phyloP scores from a whole-genome alignment of 345 rosid genomes.

The Mallotus nudiflorus region DNA sequence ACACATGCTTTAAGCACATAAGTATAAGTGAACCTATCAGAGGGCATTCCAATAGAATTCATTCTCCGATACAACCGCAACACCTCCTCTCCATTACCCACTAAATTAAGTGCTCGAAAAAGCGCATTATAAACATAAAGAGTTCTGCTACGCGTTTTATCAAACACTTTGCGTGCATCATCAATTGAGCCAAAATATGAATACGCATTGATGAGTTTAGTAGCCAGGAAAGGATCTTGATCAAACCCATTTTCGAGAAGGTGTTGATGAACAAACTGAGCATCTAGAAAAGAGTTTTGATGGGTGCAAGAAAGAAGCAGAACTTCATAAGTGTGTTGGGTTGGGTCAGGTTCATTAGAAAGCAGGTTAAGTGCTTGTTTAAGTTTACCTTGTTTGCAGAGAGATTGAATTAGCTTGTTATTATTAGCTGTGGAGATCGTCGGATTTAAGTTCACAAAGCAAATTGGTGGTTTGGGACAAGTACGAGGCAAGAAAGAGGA shows the following conservation, averaged over 20 bases:
- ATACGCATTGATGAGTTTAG: conserved; percentile 79
- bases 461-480: conserved; percentile 31
- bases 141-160: conserved; percentile 69
- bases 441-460: conserved; percentile 40
- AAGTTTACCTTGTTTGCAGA: conserved; percentile 71
- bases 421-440: conserved; percentile 27
- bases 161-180: conserved; percentile 77
- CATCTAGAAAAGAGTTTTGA: conserved; percentile 59
- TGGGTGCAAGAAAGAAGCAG: conserved; percentile 66
- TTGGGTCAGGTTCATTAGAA: conserved; percentile 52
- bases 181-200: conserved; percentile 51
- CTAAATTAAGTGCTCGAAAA: conserved; percentile 73
- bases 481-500: conserved; percentile 29
- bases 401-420: conserved; percentile 58
- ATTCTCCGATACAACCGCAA: conserved; percentile 60
- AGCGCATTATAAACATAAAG: conserved; percentile 85
- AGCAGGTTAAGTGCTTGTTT: conserved; percentile 73
- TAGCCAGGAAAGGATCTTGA: conserved; percentile 90
- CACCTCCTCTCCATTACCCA: conserved; percentile 75
- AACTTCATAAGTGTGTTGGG: conserved; percentile 84
- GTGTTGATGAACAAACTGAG: conserved; percentile 58
- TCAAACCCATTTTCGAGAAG: conserved; percentile 67
- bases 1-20: conserved; percentile 88
- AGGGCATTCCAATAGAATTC: conserved; percentile 51
- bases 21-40: conserved; percentile 86